A percentile compares a stretch with the other conserved stretches of the same genome.
Conservation (phyloP, 352 stramenopile species). For the Globisporangium takayamanum region DNA sequence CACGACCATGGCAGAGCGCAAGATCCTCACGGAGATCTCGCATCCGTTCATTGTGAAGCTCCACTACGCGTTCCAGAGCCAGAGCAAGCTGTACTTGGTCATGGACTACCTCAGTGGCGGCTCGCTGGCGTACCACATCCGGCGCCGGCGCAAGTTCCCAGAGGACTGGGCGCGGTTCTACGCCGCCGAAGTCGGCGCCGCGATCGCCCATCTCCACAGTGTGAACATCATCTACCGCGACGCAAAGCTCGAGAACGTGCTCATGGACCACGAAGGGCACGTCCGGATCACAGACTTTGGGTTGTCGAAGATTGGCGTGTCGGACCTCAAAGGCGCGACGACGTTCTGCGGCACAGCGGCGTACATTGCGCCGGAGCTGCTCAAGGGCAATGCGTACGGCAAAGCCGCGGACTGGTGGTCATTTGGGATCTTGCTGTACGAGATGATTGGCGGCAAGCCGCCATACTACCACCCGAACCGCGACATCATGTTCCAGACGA, state of each 20-base stretch:
- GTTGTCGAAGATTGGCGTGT: conserved; percentile 89
- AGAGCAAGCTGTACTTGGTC: conserved; percentile 90
- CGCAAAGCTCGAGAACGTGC: conserved; percentile 94
- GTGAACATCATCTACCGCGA: conserved; percentile 96
- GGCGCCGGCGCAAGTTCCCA: conserved; percentile 84
- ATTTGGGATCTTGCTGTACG: conserved; percentile 93
- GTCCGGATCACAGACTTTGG: conserved; percentile 94
- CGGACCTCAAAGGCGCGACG: conserved; percentile 77
- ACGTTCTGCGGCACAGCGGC: conserved; percentile 93
- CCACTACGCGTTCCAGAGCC: conserved; percentile 93
- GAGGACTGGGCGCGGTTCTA: conserved; percentile 91
- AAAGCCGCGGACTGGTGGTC: conserved; percentile 94
- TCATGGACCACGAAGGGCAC: conserved; percentile 92
- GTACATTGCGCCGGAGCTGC: conserved; percentile 90
- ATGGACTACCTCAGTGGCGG: conserved; percentile 92
- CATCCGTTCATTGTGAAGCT: conserved; percentile 94
- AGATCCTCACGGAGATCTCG: conserved; percentile 88
- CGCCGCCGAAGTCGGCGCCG: conserved; percentile 90
- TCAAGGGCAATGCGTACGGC: conserved; percentile 87
- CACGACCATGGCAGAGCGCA: conserved; percentile 91
- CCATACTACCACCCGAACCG: conserved; percentile 89
- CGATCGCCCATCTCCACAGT: conserved; percentile 89
- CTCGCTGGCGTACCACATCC: conserved; percentile 85
- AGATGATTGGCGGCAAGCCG: conserved; percentile 92
- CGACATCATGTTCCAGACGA: conserved; percentile 91